Conservation (phyloP, 805 yeast species). For the Candida odintsovae region DNA sequence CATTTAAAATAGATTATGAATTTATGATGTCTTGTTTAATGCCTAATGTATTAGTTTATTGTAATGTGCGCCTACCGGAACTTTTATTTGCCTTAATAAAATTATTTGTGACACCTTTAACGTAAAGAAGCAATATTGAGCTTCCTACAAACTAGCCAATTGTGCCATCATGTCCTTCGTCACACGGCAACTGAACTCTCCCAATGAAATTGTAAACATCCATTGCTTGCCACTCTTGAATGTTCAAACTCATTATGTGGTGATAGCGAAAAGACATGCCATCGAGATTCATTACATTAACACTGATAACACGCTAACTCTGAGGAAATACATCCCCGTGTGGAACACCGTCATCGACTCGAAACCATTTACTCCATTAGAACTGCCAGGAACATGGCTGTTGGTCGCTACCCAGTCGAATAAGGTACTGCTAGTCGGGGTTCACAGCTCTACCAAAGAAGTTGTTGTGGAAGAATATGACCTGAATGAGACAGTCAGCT, state of each 20-base stretch:
- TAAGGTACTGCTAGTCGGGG: conserved; percentile 13
- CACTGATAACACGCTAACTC: background rate
- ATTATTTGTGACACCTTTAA: too few relatives aligned
- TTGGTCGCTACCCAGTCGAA: conserved; percentile 12
- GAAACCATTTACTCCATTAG: conserved; percentile 7
- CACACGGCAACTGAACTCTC: conserved; percentile 10
- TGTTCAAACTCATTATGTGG: conserved; percentile 5
- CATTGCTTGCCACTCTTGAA: conserved; percentile 1
- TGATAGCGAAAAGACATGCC: conserved; percentile 11
- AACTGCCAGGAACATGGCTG: conserved; percentile 10
- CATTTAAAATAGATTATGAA: background rate
- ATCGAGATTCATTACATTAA: conserved; percentile 10
- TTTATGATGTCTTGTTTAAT: too few relatives aligned
- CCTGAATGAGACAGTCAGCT: conserved; percentile 1
- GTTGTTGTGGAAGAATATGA: conserved; percentile 11
- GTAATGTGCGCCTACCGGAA: too few relatives aligned
- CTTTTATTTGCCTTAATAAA: too few relatives aligned
- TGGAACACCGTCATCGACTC: conserved; percentile 15
- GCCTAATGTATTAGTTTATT: too few relatives aligned
- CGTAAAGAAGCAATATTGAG: background rate
- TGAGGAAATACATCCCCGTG: conserved; percentile 8
- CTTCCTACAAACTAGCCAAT: background rate
- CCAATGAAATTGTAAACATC: conserved; percentile 6
- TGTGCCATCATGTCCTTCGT: background rate
- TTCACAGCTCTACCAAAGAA: conserved; percentile 5